These are phyloP conservation scores for Microbotryomycetes sp. DNA, from an alignment of 1,284 basidiomycete genomes.

Conservation along the genomic window DNA sequence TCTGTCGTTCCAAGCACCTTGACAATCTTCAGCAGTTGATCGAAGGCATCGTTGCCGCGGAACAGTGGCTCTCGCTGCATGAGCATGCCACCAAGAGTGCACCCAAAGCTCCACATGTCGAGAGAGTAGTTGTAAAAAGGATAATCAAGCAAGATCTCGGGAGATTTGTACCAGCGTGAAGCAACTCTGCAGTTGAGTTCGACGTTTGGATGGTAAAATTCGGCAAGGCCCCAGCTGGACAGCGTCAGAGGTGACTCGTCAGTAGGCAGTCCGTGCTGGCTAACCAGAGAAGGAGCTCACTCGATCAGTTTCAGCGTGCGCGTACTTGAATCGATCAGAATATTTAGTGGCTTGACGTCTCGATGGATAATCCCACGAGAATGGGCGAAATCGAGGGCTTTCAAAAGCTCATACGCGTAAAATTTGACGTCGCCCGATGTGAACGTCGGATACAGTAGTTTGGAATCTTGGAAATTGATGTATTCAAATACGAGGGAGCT, in stretches of 20 bases:
- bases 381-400: slow-evolving; percentile 93
- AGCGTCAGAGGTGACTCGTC: slow-evolving; percentile 60
- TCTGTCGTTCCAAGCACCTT: slow-evolving; percentile 95
- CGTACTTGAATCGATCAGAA: slow-evolving; percentile 84
- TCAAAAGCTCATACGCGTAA: slow-evolving; percentile 93
- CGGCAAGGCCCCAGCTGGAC: slow-evolving; percentile 96
- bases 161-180: slow-evolving; percentile 94
- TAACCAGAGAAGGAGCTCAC: no score
- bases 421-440: slow-evolving; percentile 92
- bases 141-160: slow-evolving; percentile 90
- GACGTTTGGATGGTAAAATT: slow-evolving; percentile 97
- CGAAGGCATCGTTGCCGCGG: slow-evolving; percentile 96
- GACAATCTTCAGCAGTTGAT: slow-evolving; percentile 94
- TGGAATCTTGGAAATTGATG: slow-evolving; percentile 87
- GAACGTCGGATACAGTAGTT: slow-evolving; percentile 88
- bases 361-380: slow-evolving; percentile 98
- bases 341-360: slow-evolving; percentile 96
- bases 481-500: slow-evolving; percentile 76
- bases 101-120: slow-evolving; percentile 93
- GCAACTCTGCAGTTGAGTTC: slow-evolving; percentile 97
- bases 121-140: slow-evolving; percentile 79
- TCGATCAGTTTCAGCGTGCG: neutral
- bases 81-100: slow-evolving; percentile 97
- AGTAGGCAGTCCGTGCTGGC: neutral
- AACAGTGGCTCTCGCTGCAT: slow-evolving; percentile 99